A percentile compares a stretch with the other conserved stretches of the same genome.
phyloP scores from a whole-genome alignment of 805 yeast species.

The Debaryomyces castellii region DNA sequence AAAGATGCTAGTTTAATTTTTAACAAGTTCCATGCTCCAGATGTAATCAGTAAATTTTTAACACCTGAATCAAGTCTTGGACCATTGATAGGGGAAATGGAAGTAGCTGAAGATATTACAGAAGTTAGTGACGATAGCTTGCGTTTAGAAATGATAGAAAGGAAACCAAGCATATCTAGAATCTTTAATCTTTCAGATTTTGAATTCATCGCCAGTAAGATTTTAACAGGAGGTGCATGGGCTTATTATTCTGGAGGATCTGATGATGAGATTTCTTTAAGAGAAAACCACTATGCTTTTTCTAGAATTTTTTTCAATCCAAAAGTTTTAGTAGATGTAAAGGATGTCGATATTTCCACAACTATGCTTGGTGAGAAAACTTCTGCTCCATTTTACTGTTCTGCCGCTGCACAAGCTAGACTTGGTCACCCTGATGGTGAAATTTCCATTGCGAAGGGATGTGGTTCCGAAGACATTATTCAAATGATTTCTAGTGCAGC shows the following conservation, averaged over 20 bases:
- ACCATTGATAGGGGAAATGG: slow-evolving; percentile 19
- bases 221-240: slow-evolving; percentile 34
- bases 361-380: slow-evolving; percentile 31
- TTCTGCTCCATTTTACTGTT: slow-evolving; percentile 46
- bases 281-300: slow-evolving; percentile 44
- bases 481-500: slow-evolving; percentile 50
- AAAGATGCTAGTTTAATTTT: slow-evolving; percentile 50
- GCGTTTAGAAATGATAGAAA: slow-evolving; percentile 9
- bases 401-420: slow-evolving; percentile 48
- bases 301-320: slow-evolving; percentile 47
- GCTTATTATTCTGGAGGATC: slow-evolving; percentile 49
- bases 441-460: slow-evolving; percentile 38
- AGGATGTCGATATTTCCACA: slow-evolving; percentile 26
- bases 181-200: slow-evolving; percentile 39
- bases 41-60: slow-evolving; percentile 16
- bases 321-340: slow-evolving; percentile 35
- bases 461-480: slow-evolving; percentile 38
- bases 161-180: slow-evolving; percentile 30
- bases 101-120: slow-evolving; percentile 13
- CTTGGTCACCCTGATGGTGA: slow-evolving; percentile 48
- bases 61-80: slow-evolving; percentile 19
- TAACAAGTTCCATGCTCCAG: slow-evolving; percentile 40
- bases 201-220: slow-evolving; percentile 37
- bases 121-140: slow-evolving; percentile 18
- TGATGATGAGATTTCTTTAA: slow-evolving; percentile 47